These are phyloP conservation scores for Ustilago vetiveriae DNA, from an alignment of 1,284 basidiomycete species.

Conservation along the genomic window DNA sequence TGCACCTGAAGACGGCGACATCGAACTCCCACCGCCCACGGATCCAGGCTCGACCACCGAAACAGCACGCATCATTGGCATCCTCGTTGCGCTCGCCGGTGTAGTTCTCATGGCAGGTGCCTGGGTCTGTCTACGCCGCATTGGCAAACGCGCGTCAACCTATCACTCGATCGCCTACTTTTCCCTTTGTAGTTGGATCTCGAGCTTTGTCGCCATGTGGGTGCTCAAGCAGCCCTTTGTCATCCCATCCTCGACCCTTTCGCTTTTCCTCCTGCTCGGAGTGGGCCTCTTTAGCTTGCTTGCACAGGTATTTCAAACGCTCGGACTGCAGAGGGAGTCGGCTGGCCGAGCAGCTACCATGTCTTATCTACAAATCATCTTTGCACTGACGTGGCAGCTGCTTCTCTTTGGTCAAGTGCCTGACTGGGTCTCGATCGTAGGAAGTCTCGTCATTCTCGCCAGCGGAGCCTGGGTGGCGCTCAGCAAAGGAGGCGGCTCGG, in stretches of 20 bases:
- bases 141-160: constrained; percentile 78
- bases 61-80: constrained; percentile 29
- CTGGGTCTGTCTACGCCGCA: constrained; percentile 76
- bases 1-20: constrained; percentile 37
- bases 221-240: constrained; percentile 34
- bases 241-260: constrained; percentile 24
- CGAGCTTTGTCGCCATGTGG: constrained; percentile 68
- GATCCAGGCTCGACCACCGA: constrained; percentile 17
- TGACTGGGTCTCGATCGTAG: constrained; percentile 33
- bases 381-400: constrained; percentile 41
- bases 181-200: constrained; percentile 74
- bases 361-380: constrained; percentile 49
- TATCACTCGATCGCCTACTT: constrained; percentile 78
- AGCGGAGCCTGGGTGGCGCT: constrained; percentile 45
- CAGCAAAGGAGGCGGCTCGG: constrained; percentile 15
- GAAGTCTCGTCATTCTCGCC: constrained; percentile 38
- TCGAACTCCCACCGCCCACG: constrained; percentile 13
- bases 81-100: constrained; percentile 73
- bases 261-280: constrained; percentile 29
- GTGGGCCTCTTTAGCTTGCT: constrained; percentile 50
- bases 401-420: constrained; percentile 26
- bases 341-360: constrained; percentile 48
- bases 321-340: constrained; percentile 51
- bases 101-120: constrained; percentile 74
- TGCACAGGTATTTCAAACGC: constrained; percentile 51